Base-by-base conservation (phyloP, 139 green algal species). In the Yamagishiella unicocca region DNA sequence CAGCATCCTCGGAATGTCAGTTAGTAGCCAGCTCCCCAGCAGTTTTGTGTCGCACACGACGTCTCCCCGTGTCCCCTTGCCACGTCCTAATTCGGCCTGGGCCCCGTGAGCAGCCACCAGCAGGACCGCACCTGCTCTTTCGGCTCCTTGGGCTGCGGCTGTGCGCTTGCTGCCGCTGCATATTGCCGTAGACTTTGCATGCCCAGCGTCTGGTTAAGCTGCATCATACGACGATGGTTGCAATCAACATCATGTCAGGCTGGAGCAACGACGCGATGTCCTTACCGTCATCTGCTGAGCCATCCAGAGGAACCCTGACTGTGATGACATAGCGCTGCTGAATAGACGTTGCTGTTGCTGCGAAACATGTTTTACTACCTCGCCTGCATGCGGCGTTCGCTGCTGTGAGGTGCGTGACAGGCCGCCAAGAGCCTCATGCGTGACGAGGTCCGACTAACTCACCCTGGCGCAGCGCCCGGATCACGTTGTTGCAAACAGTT, bases 51-150 rank as follows among this genome's bases (percentile, higher is more conserved):
- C n/a, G n/a, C n/a, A n/a, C n/a, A n/a, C n/a, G n/a, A n/a, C n/a
- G n/a, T n/a, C n/a, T n/a, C n/a, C n/a, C n/a, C n/a, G n/a, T n/a
- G n/a, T n/a, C n/a, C n/a, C n/a, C n/a, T n/a, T n/a, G n/a, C n/a
- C n/a, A n/a, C n/a, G n/a, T n/a, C n/a, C n/a, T n/a, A n/a, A n/a
- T n/a, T n/a, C n/a, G n/a, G n/a, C n/a, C n/a, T n/a, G n/a, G n/a
- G n/a, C n/a, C n/a, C n/a, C n/a, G n/a, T n/a, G n/a, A n/a, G n/a
- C n/a, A n/a, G n/a, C n/a, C n/a, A 17, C 50, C 50, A 58, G 12
- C 37, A 7, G 9, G 37, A 9, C 4, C 77, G 38, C 33, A 87
- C 81, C 81, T 87, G 33, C 33, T 87, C 64, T 45, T 87, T 87
- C 1, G 33, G 29, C 64, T 68, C 22, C 66, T 77, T 68, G 33